A percentile compares a stretch with the other conserved stretches of the same genome.
These are phyloP conservation scores for Metschnikowia cerradonensis DNA, from an alignment of 805 yeast genomes.

Conservation along the genomic window DNA sequence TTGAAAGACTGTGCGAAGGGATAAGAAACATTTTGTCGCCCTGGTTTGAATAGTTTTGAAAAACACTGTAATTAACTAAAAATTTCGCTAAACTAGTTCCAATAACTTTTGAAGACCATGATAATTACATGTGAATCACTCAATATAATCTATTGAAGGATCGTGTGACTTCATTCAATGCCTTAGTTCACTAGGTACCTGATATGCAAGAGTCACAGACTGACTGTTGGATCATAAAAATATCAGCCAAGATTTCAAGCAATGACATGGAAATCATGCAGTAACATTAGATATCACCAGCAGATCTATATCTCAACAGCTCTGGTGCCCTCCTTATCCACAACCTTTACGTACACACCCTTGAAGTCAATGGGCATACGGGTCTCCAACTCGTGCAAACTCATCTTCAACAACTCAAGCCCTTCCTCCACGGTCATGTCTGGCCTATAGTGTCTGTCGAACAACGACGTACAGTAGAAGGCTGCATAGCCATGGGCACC, in stretches of 20 bases:
- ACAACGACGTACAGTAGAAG: conserved; percentile 82
- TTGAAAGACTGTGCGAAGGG: too few species aligned
- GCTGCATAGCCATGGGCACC: conserved; percentile 99
- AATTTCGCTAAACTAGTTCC: background rate
- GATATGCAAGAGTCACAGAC: too few species aligned
- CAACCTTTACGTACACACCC: conserved; percentile 69
- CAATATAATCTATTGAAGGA: background rate
- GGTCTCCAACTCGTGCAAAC: conserved; percentile 72
- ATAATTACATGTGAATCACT: too few species aligned
- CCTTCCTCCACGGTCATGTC: conserved; percentile 79
- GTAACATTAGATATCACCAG: background rate
- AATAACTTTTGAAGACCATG: background rate
- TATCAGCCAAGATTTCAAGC: background rate
- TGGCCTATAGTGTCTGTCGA: conserved; percentile 84
- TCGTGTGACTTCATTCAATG: background rate
- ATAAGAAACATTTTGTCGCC: too few species aligned
- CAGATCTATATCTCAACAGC: conserved; percentile 25
- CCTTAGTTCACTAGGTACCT: too few species aligned
- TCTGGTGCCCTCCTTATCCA: conserved; percentile 59
- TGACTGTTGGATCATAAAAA: too few species aligned
- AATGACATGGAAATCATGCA: background rate
- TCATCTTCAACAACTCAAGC: conserved; percentile 61
- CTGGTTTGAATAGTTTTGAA: too few species aligned
- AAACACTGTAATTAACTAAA: background rate
- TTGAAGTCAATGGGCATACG: conserved; percentile 95